Base-by-base conservation (phyloP, 345 rosid species). In the Durio zibethinus region DNA sequence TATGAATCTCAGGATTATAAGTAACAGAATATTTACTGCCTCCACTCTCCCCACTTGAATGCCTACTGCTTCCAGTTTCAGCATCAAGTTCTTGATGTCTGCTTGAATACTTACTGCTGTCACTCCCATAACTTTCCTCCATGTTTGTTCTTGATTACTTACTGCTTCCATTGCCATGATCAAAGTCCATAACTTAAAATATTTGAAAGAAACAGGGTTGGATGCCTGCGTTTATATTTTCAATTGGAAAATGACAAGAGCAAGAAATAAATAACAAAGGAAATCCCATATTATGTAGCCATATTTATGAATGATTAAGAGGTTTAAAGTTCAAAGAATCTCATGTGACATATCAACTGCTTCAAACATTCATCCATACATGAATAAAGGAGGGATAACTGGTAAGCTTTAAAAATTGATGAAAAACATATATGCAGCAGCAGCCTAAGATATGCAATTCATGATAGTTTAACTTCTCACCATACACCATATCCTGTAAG, bases 161-260 rank as follows among this genome's bases (percentile, higher is more conserved):
- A 27, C 67, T 75, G 43, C 71, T 59, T 71, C 74, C 80, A 65
- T 66, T 71, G 50, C 74, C 81, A 76, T 80, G 57, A 72, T 47
- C 73, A 23, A 81, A 45, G 75, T 78, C 87, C 97, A 87, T 90
- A 76, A 74, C 92, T 82, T 77, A 68, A 75, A 61, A 72, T 27
- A 29, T 12, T 60, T 29, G 65, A 1, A 60, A 4, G 38, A 60
- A 12, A 29, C n/a, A 29, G 65, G 7, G 65, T 14, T 29, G 8
- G 14, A 60, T 27, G 3, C 65, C 14, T 14, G 65, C 38, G 5
- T 60, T 60, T 31, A 20, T 63, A 33, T 63, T 63, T 7, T 33
- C 23, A 61, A n/a, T n/a, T n/a, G n/a, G n/a, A n/a, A n/a, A 33
- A 33, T 57, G 15, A 10, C 10, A 23, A 25, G 33, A 57, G 33